These are phyloP conservation scores for Cetradonia linearis DNA, from an alignment of 495 filamentous ascomycete species.

Conservation along the genomic window DNA sequence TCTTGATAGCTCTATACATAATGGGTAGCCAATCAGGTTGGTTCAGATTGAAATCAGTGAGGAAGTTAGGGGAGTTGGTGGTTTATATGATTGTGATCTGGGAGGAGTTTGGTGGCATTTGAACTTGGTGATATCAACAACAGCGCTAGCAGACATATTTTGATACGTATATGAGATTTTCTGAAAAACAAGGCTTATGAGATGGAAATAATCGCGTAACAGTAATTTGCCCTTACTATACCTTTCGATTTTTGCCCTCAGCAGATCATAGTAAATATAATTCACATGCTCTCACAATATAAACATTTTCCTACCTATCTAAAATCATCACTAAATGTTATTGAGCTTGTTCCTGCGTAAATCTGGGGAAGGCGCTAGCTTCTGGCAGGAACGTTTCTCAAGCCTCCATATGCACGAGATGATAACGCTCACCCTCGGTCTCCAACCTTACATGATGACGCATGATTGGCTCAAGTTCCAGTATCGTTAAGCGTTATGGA, in stretches of 20 bases:
- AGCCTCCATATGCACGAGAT: neutral
- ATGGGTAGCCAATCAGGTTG: neutral
- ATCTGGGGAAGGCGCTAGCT: constrained; percentile 17
- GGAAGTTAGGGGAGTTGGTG: constrained; percentile 2
- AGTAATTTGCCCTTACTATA: neutral
- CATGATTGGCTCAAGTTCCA: neutral
- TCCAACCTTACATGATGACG: neutral
- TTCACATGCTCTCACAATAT: neutral
- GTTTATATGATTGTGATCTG: neutral
- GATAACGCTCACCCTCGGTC: neutral
- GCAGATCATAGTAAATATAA: neutral
- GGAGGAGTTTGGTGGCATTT: neutral
- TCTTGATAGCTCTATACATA: constrained; percentile 1
- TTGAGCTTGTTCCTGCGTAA: neutral
- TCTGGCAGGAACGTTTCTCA: neutral
- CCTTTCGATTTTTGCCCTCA: neutral
- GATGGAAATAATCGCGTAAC: neutral
- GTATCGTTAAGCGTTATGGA: neutral
- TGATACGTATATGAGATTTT: neutral
- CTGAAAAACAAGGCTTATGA: neutral
- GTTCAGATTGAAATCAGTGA: neutral
- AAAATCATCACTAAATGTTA: neutral
- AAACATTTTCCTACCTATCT: neutral
- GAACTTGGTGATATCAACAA: neutral
- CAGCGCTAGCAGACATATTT: neutral